Percentiles rank a stretch among this genome's conserved stretches.
Conservation (phyloP, 768 basidiomycete genomes). For the Daedalea quercina region DNA sequence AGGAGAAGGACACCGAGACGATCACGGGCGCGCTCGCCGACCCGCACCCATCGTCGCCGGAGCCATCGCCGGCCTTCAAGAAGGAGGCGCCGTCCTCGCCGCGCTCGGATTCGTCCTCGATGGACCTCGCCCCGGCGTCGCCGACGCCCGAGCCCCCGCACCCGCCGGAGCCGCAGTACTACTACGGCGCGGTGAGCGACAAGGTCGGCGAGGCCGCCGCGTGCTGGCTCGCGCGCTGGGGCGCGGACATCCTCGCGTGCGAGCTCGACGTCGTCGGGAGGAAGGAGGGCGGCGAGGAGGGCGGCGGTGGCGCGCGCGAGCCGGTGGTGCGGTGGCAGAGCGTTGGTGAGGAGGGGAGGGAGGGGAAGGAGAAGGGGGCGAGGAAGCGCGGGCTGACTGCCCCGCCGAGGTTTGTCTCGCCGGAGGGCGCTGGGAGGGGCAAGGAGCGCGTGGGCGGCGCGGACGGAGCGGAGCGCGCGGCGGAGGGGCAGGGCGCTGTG, state of each 20-base stretch:
- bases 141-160: not conserved
- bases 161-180: constrained; percentile 31
- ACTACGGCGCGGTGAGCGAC: constrained; percentile 84
- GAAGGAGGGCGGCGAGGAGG: too few species aligned
- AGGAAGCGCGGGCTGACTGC: constrained; percentile 27
- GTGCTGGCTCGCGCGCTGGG: constrained; percentile 89
- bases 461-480: not conserved
- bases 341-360: not conserved
- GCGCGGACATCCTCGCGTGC: constrained; percentile 61
- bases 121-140: constrained; percentile 8
- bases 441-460: constrained; percentile 1
- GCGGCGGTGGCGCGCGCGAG: not conserved
- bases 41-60: too few species aligned
- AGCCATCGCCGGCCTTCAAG: constrained; percentile 13
- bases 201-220: constrained; percentile 88
- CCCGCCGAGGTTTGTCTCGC: constrained; percentile 10
- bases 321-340: not conserved
- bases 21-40: not conserved
- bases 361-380: constrained; percentile 4
- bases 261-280: constrained; percentile 24
- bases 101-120: constrained; percentile 5
- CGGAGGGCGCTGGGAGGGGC: not conserved
- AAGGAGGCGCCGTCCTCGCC: constrained; percentile 31
- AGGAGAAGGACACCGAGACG: not conserved
- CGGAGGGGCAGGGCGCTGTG: constrained; percentile 14